A percentile compares a stretch with the other conserved stretches of the same genome.
Evolutionary conservation across 140 eudicot genomes (phyloP).

Genomic region (Senecio squalidus): DNA sequence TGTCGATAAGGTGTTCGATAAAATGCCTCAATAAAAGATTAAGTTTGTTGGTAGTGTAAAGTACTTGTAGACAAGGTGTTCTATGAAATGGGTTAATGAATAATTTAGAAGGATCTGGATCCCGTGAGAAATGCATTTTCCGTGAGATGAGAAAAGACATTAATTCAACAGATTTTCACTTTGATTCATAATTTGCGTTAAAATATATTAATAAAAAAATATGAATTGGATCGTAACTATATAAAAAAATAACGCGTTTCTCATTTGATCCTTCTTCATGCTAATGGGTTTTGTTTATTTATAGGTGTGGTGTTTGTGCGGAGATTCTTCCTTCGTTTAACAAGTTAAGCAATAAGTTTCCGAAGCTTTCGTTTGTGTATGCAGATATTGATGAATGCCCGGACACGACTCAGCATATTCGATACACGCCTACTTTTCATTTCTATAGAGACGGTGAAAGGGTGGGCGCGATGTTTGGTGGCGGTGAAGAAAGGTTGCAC

Average conservation of each 20-base stretch:
- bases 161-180: too few species aligned
- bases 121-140: too few species aligned
- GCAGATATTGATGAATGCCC: slow-evolving; percentile 95
- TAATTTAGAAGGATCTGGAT: too few species aligned
- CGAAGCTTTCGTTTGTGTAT: slow-evolving; percentile 63
- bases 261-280: too few species aligned
- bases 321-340: slow-evolving; percentile 67
- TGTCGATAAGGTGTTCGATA: slow-evolving; percentile 42
- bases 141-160: too few species aligned
- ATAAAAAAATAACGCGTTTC: too few species aligned
- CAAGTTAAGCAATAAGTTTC: slow-evolving; percentile 65
- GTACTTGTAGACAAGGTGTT: too few species aligned
- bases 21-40: slow-evolving; percentile 9
- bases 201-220: too few species aligned
- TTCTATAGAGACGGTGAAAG: slow-evolving; percentile 93
- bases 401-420: slow-evolving; percentile 74
- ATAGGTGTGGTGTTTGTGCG: slow-evolving; percentile 83
- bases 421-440: slow-evolving; percentile 89
- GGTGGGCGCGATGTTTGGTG: slow-evolving; percentile 91
- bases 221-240: too few species aligned
- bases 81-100: too few species aligned
- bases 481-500: slow-evolving; percentile 82
- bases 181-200: too few species aligned
- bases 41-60: too few species aligned
- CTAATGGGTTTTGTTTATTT: not conserved